A percentile compares a stretch with the other conserved stretches of the same genome.
Conservation (phyloP, 2,329 filamentous ascomycete species). For the Trichoderma sp. region DNA sequence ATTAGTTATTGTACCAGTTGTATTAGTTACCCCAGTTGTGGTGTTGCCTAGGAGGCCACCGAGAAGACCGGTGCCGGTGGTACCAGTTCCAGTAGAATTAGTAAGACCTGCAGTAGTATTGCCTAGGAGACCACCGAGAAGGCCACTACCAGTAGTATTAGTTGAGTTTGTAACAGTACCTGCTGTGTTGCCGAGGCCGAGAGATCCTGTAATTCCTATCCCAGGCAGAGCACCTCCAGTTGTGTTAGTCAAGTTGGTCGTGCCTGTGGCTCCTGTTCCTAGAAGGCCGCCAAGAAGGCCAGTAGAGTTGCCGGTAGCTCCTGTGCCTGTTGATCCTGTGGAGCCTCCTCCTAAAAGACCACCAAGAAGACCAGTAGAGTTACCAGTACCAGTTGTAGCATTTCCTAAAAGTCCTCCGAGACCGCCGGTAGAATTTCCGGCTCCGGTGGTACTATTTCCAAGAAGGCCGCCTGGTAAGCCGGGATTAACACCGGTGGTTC, state of each 20-base stretch:
- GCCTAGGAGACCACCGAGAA: neutral
- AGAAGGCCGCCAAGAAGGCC: neutral
- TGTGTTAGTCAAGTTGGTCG: too few relatives aligned
- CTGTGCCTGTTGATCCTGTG: neutral
- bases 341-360: neutral
- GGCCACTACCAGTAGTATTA: neutral
- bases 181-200: too few relatives aligned
- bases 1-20: too few relatives aligned
- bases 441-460: too few relatives aligned
- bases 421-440: too few relatives aligned
- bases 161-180: too few relatives aligned
- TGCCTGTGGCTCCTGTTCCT: neutral
- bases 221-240: too few relatives aligned
- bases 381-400: neutral
- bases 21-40: neutral
- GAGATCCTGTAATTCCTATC: too few relatives aligned
- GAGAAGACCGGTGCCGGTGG: neutral
- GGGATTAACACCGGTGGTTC: neutral
- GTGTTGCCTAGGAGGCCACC: neutral
- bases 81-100: neutral
- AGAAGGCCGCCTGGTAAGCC: neutral
- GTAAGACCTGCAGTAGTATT: too few relatives aligned
- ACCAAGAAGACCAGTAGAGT: neutral
- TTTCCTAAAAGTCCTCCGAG: too few relatives aligned
- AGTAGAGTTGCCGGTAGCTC: neutral